phyloP scores from a whole-genome alignment of 768 basidiomycete species.

The Stropharia rugosoannulata region DNA sequence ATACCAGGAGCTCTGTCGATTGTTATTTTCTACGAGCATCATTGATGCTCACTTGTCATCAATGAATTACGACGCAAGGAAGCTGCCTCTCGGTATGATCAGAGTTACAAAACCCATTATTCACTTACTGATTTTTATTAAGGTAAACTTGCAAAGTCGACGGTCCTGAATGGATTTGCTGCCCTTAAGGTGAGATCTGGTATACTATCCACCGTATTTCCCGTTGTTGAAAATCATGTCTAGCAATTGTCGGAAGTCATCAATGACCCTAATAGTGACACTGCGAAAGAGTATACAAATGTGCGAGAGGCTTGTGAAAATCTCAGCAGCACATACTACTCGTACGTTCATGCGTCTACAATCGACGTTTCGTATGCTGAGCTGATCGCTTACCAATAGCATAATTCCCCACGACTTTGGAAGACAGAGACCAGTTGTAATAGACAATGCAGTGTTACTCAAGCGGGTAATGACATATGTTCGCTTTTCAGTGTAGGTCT shows the following conservation, averaged over 20 bases:
- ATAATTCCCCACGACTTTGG: constrained; percentile 12
- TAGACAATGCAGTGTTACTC: constrained; percentile 6
- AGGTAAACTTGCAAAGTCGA: constrained; percentile 13
- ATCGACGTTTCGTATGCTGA: not conserved
- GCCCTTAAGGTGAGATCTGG: constrained; percentile 6
- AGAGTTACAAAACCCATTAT: too few relatives aligned
- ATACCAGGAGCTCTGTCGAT: constrained; percentile 2
- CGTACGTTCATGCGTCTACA: not conserved
- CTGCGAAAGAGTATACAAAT: constrained; percentile 1
- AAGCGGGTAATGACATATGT: constrained; percentile 1
- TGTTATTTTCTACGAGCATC: constrained; percentile 9
- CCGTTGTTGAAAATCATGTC: not conserved
- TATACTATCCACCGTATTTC: not conserved
- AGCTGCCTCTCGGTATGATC: constrained; percentile 6
- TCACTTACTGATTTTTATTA: not conserved
- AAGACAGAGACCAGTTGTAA: constrained; percentile 9
- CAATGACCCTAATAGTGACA: constrained; percentile 3
- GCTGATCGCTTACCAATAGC: not conserved
- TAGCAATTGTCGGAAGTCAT: constrained; percentile 5
- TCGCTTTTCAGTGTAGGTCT: not conserved
- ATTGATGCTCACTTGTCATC: constrained; percentile 12
- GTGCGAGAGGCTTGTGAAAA: constrained; percentile 7
- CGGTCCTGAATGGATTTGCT: constrained; percentile 9
- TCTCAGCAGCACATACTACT: constrained; percentile 9
- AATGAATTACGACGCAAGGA: constrained; percentile 12